Base-by-base conservation (phyloP, 2,329 filamentous ascomycete species). In the Pseudogymnoascus sp. region DNA sequence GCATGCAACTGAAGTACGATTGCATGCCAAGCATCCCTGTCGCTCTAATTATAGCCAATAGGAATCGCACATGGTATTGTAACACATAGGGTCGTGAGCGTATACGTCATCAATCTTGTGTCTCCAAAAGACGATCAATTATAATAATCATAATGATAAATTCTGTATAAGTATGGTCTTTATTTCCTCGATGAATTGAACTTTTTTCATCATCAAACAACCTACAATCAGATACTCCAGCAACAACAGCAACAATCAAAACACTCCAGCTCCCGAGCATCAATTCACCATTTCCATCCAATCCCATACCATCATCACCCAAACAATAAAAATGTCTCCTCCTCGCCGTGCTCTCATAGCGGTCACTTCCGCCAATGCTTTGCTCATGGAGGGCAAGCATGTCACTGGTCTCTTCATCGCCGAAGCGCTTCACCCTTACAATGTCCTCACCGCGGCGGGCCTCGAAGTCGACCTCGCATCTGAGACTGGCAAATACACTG, bases 371-470 rank as follows among this genome's bases (percentile, higher is more conserved):
- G 77, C 78, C 18, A 69, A 70, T 11, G 77, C 74, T n/a, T 66
- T 71, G 25, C 72, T 77, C n/a, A 76, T 73, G 64, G 63, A 75
- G 3, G 76, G 76, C 63, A 74, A 76, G 59, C 73, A 75, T 64
- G 77, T 76, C 9, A 71, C 71, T 1, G 78, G 76, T 9, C 68
- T 81, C 59, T 81, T 81, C 70, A 76, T 81, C 64, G 75, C 69
- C 60, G 79, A 81, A 67, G 79, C 79, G 14, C 72, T 80, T 6
- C 78, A 81, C 64, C 79, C 79, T 0, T 81, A 72, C 73, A 76
- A 79, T 16, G 78, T 79, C 21, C 73, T 81, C 63, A 70, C 64
- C 5, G 72, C 69, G 1, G 77, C 78, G 4, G 79, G 78, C 12
- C 79, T 81, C 67, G 75, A 78, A 62, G 78, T 80, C 59, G 78